Percentiles rank a stretch among this genome's conserved stretches.
Conservation (phyloP, 768 basidiomycete genomes). For the Termitomyces bulborhizus region DNA sequence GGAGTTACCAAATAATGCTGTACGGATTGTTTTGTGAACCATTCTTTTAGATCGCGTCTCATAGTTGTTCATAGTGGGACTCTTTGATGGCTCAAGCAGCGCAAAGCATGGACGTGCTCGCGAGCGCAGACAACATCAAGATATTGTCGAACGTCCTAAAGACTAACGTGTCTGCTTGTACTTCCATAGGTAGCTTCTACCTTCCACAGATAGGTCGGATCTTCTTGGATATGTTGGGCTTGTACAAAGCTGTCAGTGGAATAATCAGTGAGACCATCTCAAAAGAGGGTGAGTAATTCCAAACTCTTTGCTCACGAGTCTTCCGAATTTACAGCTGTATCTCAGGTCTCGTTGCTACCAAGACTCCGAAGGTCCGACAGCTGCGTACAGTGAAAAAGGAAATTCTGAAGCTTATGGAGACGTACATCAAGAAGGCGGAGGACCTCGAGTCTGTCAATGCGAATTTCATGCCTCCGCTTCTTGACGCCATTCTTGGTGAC, state of each 20-base stretch:
- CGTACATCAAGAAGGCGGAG: conserved; percentile 95
- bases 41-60: not conserved
- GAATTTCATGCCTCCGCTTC: conserved; percentile 89
- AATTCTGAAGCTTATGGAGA: conserved; percentile 95
- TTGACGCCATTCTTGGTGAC: conserved; percentile 97
- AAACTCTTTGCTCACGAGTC: not conserved
- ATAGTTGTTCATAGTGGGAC: conserved; percentile 68
- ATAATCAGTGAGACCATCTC: conserved; percentile 93
- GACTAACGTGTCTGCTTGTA: conserved; percentile 97
- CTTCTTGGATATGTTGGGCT: conserved; percentile 95
- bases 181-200: conserved; percentile 95
- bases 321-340: conserved; percentile 4
- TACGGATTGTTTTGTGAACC: conserved; percentile 29
- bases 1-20: conserved; percentile 96
- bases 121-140: conserved; percentile 90
- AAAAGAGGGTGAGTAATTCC: conserved; percentile 56
- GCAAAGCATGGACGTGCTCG: conserved; percentile 86
- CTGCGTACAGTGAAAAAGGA: conserved; percentile 98
- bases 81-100: conserved; percentile 94
- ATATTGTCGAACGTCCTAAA: conserved; percentile 95
- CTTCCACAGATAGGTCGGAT: conserved; percentile 94
- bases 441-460: conserved; percentile 89
- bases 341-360: conserved; percentile 83
- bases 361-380: conserved; percentile 93
- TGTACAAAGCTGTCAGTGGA: conserved; percentile 95